Conservation (phyloP, 208 protist species). For the Cochliopodium minus region DNA sequence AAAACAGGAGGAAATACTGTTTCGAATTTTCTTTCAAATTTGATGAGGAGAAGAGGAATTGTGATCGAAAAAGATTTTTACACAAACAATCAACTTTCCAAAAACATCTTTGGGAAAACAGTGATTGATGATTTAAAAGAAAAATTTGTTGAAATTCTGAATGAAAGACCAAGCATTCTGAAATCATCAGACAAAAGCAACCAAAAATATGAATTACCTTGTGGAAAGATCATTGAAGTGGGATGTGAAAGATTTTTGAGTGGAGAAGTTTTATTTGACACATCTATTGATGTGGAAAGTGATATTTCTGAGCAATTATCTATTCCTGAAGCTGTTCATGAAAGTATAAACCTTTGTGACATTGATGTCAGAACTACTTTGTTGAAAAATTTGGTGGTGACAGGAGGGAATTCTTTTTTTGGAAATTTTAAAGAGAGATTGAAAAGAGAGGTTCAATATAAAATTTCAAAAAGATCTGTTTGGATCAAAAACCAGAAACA, state of each 20-base stretch:
- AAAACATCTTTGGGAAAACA: too few relatives aligned
- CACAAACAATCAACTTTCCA: too few relatives aligned
- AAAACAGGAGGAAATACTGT: too few relatives aligned
- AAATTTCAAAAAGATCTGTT: constrained; percentile 82
- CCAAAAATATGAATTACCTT: constrained; percentile 66
- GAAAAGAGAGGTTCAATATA: constrained; percentile 80
- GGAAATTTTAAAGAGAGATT: constrained; percentile 84
- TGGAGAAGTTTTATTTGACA: constrained; percentile 85
- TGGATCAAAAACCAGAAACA: constrained; percentile 76
- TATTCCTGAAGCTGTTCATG: constrained; percentile 77
- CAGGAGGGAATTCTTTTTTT: constrained; percentile 85
- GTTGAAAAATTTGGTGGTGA: constrained; percentile 81
- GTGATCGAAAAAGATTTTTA: too few relatives aligned
- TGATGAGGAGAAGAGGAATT: too few relatives aligned
- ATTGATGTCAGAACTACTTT: constrained; percentile 75
- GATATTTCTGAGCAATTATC: too few relatives aligned
- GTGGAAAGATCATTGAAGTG: constrained; percentile 65
- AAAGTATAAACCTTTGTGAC: too few relatives aligned
- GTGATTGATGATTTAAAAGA: too few relatives aligned
- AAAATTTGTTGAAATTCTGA: too few relatives aligned
- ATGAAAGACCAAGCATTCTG: too few relatives aligned
- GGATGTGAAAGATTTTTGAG: constrained; percentile 66
- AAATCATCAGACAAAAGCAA: too few relatives aligned
- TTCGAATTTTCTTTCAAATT: too few relatives aligned
- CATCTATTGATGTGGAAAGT: constrained; percentile 67